Conservation (phyloP, 371 early-diverging fungal species). For the Fennellomyces sp. region DNA sequence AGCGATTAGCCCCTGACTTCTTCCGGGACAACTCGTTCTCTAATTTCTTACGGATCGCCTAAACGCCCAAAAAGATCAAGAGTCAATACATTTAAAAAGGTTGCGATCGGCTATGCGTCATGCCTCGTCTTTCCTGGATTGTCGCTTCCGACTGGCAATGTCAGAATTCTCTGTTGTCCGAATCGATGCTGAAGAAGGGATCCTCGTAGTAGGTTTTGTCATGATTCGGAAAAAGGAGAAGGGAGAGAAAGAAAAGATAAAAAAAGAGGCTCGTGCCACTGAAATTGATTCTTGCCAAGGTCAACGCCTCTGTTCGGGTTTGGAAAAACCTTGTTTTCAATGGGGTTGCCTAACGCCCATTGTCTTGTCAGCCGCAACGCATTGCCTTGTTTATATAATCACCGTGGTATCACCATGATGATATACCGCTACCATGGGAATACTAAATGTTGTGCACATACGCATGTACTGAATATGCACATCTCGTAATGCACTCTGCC, state of each 20-base stretch:
- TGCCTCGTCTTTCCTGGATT: not conserved
- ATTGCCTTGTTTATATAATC: no score
- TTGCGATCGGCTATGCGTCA: not conserved
- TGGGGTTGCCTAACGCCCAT: no score
- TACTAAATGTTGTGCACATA: no score
- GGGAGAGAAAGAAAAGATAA: not conserved
- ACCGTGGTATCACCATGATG: no score
- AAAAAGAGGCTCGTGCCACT: not conserved
- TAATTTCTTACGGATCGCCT: conserved; percentile 69
- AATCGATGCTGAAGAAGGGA: not conserved
- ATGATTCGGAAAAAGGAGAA: not conserved
- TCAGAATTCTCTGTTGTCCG: not conserved
- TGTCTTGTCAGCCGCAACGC: no score
- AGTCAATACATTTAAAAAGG: no score
- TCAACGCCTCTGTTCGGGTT: no score
- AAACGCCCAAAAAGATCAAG: not conserved
- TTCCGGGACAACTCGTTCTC: conserved; percentile 76
- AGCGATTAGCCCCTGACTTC: conserved; percentile 37
- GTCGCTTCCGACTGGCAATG: not conserved
- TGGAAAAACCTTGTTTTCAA: no score
- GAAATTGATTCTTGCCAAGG: no score
- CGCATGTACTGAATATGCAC: no score
- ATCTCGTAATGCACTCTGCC: no score
- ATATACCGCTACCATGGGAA: no score
- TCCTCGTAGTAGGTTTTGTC: not conserved